phyloP scores from a whole-genome alignment of 176 grass and related monocot genomes.

The Raddia distichophylla region DNA sequence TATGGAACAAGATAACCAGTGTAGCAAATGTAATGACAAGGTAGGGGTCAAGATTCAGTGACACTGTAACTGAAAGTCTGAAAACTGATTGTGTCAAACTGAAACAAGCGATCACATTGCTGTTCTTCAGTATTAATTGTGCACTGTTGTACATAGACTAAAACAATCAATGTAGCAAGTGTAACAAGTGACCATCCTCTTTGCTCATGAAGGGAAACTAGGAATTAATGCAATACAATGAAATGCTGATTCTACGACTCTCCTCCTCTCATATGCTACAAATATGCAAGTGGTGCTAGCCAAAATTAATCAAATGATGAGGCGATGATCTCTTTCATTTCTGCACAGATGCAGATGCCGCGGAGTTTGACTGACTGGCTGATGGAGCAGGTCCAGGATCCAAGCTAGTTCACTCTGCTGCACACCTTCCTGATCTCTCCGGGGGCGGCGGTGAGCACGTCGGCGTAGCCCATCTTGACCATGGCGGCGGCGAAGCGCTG shows the following conservation, averaged over 20 bases:
- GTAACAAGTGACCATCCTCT: background rate
- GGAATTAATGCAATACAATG: background rate
- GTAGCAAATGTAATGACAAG: background rate
- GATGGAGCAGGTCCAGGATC: no score
- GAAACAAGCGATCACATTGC: background rate
- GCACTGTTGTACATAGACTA: no score
- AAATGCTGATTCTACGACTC: background rate
- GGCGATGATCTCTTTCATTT: constrained; percentile 9
- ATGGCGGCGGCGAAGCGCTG: constrained; percentile 55
- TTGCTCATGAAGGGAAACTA: background rate
- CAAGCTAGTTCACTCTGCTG: constrained; percentile 42
- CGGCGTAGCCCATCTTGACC: constrained; percentile 59
- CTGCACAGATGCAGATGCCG: constrained; percentile 9
- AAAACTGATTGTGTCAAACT: background rate
- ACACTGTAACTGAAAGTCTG: background rate
- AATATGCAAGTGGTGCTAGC: background rate
- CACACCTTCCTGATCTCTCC: constrained; percentile 56
- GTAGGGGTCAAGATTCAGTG: no score
- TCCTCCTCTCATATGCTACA: background rate
- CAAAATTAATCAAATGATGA: background rate
- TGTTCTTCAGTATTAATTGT: background rate
- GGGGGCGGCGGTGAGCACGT: constrained; percentile 49
- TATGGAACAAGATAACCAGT: no score
- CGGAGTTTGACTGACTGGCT: background rate
- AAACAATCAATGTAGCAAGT: no score